Evolutionary conservation across 2,329 filamentous ascomycete genomes (phyloP).

Genomic region (Hypoxylon sp.): DNA sequence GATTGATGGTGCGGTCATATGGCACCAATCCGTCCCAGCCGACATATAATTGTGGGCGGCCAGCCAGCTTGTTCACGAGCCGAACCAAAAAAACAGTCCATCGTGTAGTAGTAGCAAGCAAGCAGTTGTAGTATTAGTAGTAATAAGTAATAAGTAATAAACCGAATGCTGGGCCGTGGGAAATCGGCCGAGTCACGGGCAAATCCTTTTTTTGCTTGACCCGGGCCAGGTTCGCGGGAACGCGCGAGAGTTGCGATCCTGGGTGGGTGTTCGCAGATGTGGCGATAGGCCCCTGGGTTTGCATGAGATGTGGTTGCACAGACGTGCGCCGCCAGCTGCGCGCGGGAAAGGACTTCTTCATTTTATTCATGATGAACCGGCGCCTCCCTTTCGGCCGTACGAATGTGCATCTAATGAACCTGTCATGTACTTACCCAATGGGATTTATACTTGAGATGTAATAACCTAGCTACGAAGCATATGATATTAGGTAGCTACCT

Average conservation of each 20-base stretch:
- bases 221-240: constrained; percentile 19
- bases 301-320: constrained; percentile 20
- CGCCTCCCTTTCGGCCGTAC: constrained; percentile 35
- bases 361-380: constrained; percentile 3
- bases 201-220: background rate
- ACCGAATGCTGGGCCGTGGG: constrained; percentile 26
- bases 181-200: constrained; percentile 28
- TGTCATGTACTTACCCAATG: constrained; percentile 17
- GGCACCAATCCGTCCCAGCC: constrained; percentile 30
- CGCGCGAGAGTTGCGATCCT: background rate
- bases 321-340: constrained; percentile 18
- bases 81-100: no score
- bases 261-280: constrained; percentile 26
- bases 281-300: constrained; percentile 2
- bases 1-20: constrained; percentile 34
- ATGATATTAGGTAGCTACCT: constrained; percentile 11
- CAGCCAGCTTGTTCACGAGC: no score
- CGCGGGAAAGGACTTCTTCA: constrained; percentile 13
- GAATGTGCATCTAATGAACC: constrained; percentile 26
- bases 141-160: no score
- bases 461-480: constrained; percentile 3
- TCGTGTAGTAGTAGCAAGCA: no score
- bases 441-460: constrained; percentile 19
- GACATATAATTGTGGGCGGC: no score
- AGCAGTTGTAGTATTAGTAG: no score